These are phyloP conservation scores for Crithidia bombi DNA, from an alignment of 208 protist species.

Conservation along the genomic window DNA sequence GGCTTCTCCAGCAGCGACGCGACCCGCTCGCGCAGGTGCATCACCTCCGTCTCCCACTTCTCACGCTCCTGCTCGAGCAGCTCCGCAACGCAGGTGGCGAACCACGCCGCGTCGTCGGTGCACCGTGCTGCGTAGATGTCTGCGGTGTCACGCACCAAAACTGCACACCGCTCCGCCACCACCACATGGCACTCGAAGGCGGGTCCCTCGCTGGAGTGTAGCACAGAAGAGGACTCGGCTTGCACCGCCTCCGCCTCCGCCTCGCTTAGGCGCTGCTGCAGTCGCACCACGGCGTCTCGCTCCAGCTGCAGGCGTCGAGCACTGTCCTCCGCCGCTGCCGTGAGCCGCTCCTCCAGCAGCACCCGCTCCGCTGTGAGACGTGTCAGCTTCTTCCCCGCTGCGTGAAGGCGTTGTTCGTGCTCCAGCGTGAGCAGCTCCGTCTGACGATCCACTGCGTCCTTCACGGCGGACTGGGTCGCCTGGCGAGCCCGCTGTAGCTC, in stretches of 20 bases:
- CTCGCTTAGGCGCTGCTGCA: slow-evolving; percentile 3
- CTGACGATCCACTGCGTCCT: slow-evolving; percentile 19
- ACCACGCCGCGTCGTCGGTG: slow-evolving; percentile 4
- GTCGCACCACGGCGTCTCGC: slow-evolving; percentile 15
- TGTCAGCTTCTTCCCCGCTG: slow-evolving; percentile 3
- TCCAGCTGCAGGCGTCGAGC: slow-evolving; percentile 17
- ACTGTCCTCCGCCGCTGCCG: slow-evolving; percentile 1
- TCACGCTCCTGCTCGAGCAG: slow-evolving; percentile 25
- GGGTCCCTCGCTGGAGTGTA: too few species aligned
- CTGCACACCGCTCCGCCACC: too few species aligned
- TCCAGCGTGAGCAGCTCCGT: slow-evolving; percentile 19
- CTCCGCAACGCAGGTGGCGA: slow-evolving; percentile 1
- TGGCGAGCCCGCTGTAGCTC: slow-evolving; percentile 11
- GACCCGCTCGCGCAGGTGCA: slow-evolving; percentile 41
- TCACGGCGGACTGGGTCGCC: slow-evolving; percentile 2
- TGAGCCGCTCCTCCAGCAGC: slow-evolving; percentile 17
- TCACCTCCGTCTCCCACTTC: slow-evolving; percentile 40
- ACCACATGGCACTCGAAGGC: too few species aligned
- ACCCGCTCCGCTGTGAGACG: slow-evolving; percentile 12
- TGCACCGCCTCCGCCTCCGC: background rate
- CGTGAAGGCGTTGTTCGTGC: slow-evolving; percentile 7
- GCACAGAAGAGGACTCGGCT: background rate
- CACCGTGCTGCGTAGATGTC: background rate
- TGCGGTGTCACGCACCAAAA: background rate
- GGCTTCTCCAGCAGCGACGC: slow-evolving; percentile 11